Conservation (phyloP, 1,139 yeast species). For the Candida sp. region DNA sequence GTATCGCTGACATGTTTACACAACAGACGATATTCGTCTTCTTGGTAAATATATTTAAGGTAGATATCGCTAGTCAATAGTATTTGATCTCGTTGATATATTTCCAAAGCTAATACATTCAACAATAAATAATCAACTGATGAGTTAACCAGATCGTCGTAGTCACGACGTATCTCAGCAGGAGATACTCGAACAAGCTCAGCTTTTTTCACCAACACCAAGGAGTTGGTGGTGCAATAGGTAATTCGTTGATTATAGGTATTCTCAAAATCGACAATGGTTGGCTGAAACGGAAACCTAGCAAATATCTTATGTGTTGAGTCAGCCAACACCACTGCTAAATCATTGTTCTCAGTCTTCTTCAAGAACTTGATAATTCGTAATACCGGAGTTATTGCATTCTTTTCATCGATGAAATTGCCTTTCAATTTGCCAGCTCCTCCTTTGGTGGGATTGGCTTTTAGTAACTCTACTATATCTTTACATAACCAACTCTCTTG, state of each 20-base stretch:
- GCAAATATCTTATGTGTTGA: constrained; percentile 27
- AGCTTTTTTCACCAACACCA: constrained; percentile 23
- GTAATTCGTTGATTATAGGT: constrained; percentile 30
- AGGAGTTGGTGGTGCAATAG: constrained; percentile 20
- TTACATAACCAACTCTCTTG: constrained; percentile 22
- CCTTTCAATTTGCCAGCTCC: constrained; percentile 14
- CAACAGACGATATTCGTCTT: constrained; percentile 8
- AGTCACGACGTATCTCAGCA: constrained; percentile 11
- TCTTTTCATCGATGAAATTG: constrained; percentile 13
- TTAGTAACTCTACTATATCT: constrained; percentile 8
- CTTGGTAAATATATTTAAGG: constrained; percentile 21
- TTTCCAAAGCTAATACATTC: constrained; percentile 21
- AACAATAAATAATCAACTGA: constrained; percentile 17
- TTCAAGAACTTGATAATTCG: constrained; percentile 22
- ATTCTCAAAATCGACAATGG: constrained; percentile 28
- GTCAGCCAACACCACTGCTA: constrained; percentile 32
- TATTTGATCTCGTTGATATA: constrained; percentile 29
- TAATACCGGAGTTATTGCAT: constrained; percentile 21
- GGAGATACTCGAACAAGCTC: constrained; percentile 19
- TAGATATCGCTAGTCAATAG: constrained; percentile 15
- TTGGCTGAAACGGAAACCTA: constrained; percentile 22
- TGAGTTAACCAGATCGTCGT: constrained; percentile 7
- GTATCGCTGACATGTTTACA: constrained; percentile 5
- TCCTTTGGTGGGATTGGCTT: constrained; percentile 1
- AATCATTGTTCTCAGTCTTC: constrained; percentile 15